Base-by-base conservation (phyloP, 2,329 filamentous ascomycete species). In the Cryphonectria japonica region DNA sequence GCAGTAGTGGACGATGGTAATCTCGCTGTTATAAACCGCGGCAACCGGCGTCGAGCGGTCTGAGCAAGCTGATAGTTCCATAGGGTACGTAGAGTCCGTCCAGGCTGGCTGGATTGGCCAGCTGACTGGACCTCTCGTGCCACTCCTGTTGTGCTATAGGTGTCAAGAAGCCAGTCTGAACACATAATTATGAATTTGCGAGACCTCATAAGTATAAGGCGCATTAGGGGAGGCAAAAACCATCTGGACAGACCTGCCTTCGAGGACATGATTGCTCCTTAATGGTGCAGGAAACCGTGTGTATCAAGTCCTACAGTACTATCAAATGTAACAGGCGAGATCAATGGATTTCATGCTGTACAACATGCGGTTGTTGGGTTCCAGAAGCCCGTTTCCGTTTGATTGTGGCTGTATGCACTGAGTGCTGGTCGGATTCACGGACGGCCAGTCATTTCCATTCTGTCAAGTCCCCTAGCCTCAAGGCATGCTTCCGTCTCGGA, bases 311-410 rank as follows among this genome's bases (percentile, higher is more conserved):
- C 46, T 50, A 34, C 50, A 57, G 19, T 60, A 46, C 50, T 26
- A 60, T 71, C 60, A 60, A 39, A 39, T 62, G 54, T 16, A 14
- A 57, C 26, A 19, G 32, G 16, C 34, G 14, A 8, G 65, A 19
- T 26, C 52, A 37, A 54, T 46, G 39, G 32, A 29, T 29, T 39
- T 32, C 52, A 57, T 50, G 69, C 65, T 34, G 69, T 68, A 68
- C 69, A 41, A 65, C 60, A 22, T 43, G 41, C 61, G 54, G 22
- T 50, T 22, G 7, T 50, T 26, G 29, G 32, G 3, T 50, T n/a
- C 69, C 64, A 43, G 57, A 46, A 59, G 26, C 46, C 62, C 65
- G 71, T 72, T 71, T 72, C 66, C 63, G 39, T 26, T 72, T 69
- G 22, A 71, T 71, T 71, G 69, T 71, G 69, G 68, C 71, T 68